Evolutionary conservation across 2,329 filamentous ascomycete genomes (phyloP), one percentile per base, ranked within the genome.

Genomic region (Penicillium sp.): DNA sequence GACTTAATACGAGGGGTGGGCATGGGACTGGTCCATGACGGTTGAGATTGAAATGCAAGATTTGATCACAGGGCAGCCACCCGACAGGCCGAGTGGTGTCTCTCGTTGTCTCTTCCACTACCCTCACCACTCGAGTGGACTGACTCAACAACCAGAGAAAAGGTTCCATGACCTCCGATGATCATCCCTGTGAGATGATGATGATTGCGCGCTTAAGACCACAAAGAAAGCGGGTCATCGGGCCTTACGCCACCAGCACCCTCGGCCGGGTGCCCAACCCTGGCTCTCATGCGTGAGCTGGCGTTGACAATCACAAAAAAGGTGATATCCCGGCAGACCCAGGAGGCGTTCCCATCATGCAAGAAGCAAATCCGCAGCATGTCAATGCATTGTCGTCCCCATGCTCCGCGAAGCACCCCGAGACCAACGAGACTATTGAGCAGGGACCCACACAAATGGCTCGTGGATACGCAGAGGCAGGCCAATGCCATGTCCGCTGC

Each of bases 201-300:
- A 35, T 51, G 54, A 57, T 51, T 57, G 47, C 56, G 59, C 59
- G 52, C 55, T 61, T 59, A 53, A 42, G 25, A 28, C 35, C 35
- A 11, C 38, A 38, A 47, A 37, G 35, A 20, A 15, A 37, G 37
- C 38, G 15, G 48, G 52, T 56, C 57, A 59, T 53, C 57, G 47
- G 45, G 54, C 38, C 28, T 31, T 45, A 14, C 52, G 42, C 45
- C 52, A 51, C 51, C 38, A 47, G 38, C 39, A 39, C 25, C 25
- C n/a, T 41, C 47, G n/a, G 31, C n/a, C 35, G 15, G 43, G 17
- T 31, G 54, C 38, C 54, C 38, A 20, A 51, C 14, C 47, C 54
- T 51, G 25, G 25, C 10, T 15, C 17, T 51, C 11, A 39, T 57
- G 25, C 48, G 37, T n/a, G n/a, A 49, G 47, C 47, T 49, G 28